Evolutionary conservation across 306 rosid species (phyloP).

Genomic region (Glycine soja): DNA sequence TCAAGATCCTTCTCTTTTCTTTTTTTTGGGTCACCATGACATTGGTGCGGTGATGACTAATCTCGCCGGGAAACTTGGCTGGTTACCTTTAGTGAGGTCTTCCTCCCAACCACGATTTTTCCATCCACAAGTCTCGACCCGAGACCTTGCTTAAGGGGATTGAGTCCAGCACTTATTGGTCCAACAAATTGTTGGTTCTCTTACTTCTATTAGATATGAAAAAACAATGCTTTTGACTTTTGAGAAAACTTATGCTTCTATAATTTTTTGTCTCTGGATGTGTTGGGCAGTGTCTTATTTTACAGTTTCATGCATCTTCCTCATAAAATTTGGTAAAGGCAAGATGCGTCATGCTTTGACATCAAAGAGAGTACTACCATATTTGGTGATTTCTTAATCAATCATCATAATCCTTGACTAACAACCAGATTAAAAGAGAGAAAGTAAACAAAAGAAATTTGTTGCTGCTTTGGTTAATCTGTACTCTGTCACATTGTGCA

Average conservation of each 20-base stretch:
- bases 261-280: not conserved
- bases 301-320: not conserved
- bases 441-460: not conserved
- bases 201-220: not conserved
- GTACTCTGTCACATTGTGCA: not conserved
- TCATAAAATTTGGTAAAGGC: not conserved
- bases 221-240: not conserved
- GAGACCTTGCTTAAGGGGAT: too few relatives aligned
- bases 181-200: too few relatives aligned
- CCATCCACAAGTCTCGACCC: too few relatives aligned
- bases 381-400: conserved; percentile 31
- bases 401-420: conserved; percentile 9
- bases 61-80: too few relatives aligned
- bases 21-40: too few relatives aligned
- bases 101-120: too few relatives aligned
- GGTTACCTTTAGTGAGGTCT: too few relatives aligned
- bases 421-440: conserved; percentile 7
- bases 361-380: not conserved
- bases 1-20: too few relatives aligned
- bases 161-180: too few relatives aligned
- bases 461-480: conserved; percentile 4
- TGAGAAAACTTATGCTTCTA: conserved; percentile 13
- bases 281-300: not conserved
- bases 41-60: too few relatives aligned
- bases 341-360: not conserved